phyloP scores from a whole-genome alignment of 108 stramenopile species.

The Conticribra weissflogii region DNA sequence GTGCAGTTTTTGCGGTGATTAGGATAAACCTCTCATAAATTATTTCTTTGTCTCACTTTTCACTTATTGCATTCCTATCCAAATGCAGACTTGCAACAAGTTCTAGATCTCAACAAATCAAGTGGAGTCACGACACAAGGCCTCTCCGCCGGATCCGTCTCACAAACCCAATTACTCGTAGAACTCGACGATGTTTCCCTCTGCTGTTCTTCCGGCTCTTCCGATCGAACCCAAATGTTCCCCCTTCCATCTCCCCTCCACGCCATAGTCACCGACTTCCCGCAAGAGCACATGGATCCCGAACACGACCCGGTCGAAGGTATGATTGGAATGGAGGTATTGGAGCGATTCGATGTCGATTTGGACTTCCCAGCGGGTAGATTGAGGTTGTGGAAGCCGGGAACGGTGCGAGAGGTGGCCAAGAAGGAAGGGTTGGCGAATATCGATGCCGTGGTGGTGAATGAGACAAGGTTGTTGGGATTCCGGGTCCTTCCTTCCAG shows the following conservation, averaged over 20 bases:
- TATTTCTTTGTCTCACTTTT: not conserved
- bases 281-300: constrained; percentile 85
- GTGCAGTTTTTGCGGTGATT: too few relatives aligned
- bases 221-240: constrained; percentile 6
- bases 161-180: constrained; percentile 39
- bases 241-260: constrained; percentile 54
- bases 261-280: constrained; percentile 78
- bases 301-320: constrained; percentile 80
- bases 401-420: constrained; percentile 38
- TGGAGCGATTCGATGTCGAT: constrained; percentile 76
- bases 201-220: constrained; percentile 28
- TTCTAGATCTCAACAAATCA: constrained; percentile 42
- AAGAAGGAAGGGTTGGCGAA: constrained; percentile 48
- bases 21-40: too few relatives aligned
- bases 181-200: constrained; percentile 60
- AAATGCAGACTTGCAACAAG: constrained; percentile 35
- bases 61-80: not conserved
- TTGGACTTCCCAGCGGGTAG: constrained; percentile 73
- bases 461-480: constrained; percentile 73
- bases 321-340: constrained; percentile 81
- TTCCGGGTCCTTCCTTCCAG: constrained; percentile 49
- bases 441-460: constrained; percentile 71
- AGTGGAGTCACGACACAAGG: constrained; percentile 38
- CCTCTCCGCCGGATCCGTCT: constrained; percentile 59
- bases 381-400: constrained; percentile 68